These are phyloP conservation scores for Phaffia tasmanica DNA, from an alignment of 768 basidiomycete species.

Conservation along the genomic window DNA sequence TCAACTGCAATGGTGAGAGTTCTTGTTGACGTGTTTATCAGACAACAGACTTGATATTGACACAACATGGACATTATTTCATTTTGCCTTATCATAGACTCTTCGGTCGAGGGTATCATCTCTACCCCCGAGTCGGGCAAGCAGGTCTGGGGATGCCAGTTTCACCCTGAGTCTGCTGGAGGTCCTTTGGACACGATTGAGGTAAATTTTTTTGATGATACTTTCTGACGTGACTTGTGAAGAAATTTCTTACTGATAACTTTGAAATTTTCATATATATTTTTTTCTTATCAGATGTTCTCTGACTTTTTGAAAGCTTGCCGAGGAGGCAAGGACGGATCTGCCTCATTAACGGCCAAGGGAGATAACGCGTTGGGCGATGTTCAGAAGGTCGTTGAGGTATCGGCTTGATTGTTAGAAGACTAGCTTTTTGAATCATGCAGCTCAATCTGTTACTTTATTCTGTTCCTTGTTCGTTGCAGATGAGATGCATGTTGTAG, in stretches of 20 bases:
- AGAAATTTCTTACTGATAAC: background rate
- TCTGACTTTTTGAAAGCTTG: conserved; percentile 58
- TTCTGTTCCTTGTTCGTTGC: background rate
- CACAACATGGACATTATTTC: background rate
- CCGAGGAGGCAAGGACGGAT: conserved; percentile 9
- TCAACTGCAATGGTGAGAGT: conserved; percentile 68
- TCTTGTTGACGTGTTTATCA: background rate
- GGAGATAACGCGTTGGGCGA: background rate
- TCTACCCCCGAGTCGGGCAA: conserved; percentile 79
- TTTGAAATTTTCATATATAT: conserved; percentile 1
- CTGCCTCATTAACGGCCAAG: background rate
- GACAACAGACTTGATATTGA: background rate
- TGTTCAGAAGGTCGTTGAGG: background rate
- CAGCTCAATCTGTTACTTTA: background rate
- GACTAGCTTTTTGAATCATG: background rate
- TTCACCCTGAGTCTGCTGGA: conserved; percentile 96
- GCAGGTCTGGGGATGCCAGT: conserved; percentile 95
- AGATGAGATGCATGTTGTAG: background rate
- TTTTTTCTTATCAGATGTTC: conserved; percentile 58
- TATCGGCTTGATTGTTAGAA: background rate
- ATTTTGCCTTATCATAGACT: conserved; percentile 46
- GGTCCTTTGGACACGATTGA: conserved; percentile 98
- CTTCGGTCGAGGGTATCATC: conserved; percentile 96
- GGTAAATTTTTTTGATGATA: conserved; percentile 43
- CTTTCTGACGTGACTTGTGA: background rate